Evolutionary conservation across 768 basidiomycete genomes (phyloP).

Genomic region (Glaciozyma antarctica): DNA sequence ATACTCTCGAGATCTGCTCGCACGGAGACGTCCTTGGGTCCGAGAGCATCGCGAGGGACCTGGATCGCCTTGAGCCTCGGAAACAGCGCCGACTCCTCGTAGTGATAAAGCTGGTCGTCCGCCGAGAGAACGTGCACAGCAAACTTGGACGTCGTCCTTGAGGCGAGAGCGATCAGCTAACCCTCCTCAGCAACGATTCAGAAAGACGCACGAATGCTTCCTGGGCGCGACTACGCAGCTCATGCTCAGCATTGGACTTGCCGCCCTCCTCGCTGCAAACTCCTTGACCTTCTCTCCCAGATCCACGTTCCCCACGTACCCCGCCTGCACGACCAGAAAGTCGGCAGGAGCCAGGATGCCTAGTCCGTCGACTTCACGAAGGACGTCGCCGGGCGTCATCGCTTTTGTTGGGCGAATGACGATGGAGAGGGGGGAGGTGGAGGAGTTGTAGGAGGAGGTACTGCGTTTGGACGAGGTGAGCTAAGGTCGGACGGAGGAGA

Average conservation of each 20-base stretch:
- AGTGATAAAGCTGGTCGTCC: constrained; percentile 74
- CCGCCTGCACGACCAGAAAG: constrained; percentile 82
- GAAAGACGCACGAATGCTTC: constrained; percentile 17
- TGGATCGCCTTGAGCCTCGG: constrained; percentile 54
- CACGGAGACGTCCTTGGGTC: constrained; percentile 72
- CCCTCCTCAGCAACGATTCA: too few species aligned
- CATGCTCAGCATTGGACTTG: constrained; percentile 94
- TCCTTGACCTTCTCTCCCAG: constrained; percentile 48
- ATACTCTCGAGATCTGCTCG: constrained; percentile 81
- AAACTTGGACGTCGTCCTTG: constrained; percentile 41
- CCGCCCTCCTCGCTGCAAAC: constrained; percentile 57
- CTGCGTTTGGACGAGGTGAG: constrained; percentile 1
- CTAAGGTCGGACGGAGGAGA: background rate
- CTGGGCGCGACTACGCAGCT: constrained; percentile 38
- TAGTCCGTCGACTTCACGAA: constrained; percentile 87
- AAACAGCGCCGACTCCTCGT: constrained; percentile 63
- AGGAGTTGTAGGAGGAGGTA: constrained; percentile 6
- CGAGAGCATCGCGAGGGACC: constrained; percentile 70
- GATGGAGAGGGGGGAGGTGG: constrained; percentile 59
- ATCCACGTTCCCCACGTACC: constrained; percentile 84
- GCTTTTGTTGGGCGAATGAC: constrained; percentile 79
- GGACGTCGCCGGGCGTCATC: constrained; percentile 78
- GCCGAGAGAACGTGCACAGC: constrained; percentile 64
- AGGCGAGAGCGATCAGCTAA: constrained; percentile 38
- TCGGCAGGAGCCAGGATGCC: constrained; percentile 74